Conservation (phyloP, 2,329 filamentous ascomycete species). For the Beauveria rudraprayagi region DNA sequence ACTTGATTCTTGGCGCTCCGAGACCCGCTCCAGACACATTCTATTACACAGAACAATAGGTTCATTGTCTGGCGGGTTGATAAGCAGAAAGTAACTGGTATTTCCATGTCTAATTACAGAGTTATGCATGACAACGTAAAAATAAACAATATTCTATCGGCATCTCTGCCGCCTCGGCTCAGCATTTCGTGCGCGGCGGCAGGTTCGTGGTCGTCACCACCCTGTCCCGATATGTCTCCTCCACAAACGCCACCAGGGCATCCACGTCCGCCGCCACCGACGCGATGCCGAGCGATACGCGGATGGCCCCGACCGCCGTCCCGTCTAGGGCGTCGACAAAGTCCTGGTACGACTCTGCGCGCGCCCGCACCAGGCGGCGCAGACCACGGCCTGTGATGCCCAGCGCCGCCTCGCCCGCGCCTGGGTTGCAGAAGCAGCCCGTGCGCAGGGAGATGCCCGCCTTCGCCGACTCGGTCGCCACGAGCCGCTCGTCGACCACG, state of each 20-base stretch:
- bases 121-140: not conserved
- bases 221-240: slow-evolving; percentile 25
- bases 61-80: not conserved
- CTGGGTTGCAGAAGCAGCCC: slow-evolving; percentile 36
- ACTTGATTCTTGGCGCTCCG: not conserved
- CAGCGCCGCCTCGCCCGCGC: slow-evolving; percentile 28
- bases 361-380: slow-evolving; percentile 9
- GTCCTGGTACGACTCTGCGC: slow-evolving; percentile 17
- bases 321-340: slow-evolving; percentile 14
- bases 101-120: not conserved
- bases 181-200: slow-evolving; percentile 11
- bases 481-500: slow-evolving; percentile 29
- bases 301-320: slow-evolving; percentile 25
- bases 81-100: not conserved
- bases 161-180: not conserved
- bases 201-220: slow-evolving; percentile 8
- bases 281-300: slow-evolving; percentile 32
- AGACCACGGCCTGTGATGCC: slow-evolving; percentile 17
- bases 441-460: slow-evolving; percentile 31
- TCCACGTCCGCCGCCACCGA: slow-evolving; percentile 28
- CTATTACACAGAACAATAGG: not conserved
- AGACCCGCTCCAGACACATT: not conserved
- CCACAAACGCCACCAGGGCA: slow-evolving; percentile 26
- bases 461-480: slow-evolving; percentile 25
- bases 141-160: not conserved